Evolutionary conservation across 345 rosid species (phyloP), one percentile per base, ranked within the genome.

Genomic region (Aurinia saxatilis): DNA sequence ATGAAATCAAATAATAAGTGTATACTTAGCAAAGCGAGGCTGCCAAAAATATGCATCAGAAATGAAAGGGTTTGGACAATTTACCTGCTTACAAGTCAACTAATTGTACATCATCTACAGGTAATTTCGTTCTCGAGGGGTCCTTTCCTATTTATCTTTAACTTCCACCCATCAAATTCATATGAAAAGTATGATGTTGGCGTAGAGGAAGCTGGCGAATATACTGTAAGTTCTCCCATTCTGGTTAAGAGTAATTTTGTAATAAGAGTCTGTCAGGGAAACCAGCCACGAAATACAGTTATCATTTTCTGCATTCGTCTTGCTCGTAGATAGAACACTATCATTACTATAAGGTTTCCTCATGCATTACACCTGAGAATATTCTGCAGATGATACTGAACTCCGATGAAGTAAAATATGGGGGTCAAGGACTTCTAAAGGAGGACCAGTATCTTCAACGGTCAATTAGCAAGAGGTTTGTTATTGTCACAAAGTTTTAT

Each of bases 121-220:
- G 96, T 92, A 50, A 80, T 92, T 66, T 81, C 93, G 45, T 89
- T 80, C 67, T 66, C 74, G 31, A 74, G 97, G 69, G 98, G 97
- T 64, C 97, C 97, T 76, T 72, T 92, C 76, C 76, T 92, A 50
- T 85, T 92, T 67, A 65, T 92, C 47, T 89, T 85, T 74, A 92
- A 92, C 80, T 92, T 92, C 71, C 97, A 89, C 70, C 98, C 98
- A 36, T 75, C 85, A 65, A 66, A 77, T 49, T 77, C 84, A 25
- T 80, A 87, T 51, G 77, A 74, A 65, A 77, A 65, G 52, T 85
- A 87, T 75, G 52, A 42, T 54, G 68, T 87, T 1, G 98, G 97
- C 6, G 83, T 87, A 49, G 98, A 92, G 64, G 98, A 92, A 79
- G 98, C 98, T 23, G 98, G 98, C 65, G 97, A 92, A 66, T 92